Base-by-base conservation (phyloP, 768 basidiomycete species). In the Terana coerulea region DNA sequence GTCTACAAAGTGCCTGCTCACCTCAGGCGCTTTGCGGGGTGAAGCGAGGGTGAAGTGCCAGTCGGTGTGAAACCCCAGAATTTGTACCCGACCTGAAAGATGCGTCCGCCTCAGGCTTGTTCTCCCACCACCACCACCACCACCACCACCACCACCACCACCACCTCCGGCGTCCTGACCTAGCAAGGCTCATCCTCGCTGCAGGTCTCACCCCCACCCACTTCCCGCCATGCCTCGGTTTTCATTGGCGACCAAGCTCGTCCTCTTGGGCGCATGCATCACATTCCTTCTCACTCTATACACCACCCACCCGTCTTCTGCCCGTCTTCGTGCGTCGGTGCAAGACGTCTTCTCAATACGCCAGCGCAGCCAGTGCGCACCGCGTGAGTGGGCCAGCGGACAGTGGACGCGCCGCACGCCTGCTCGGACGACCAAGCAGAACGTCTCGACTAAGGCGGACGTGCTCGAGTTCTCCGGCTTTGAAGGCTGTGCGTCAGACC, bases 401-500 rank as follows among this genome's bases (percentile, higher is more conserved):
- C 33, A 62, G 12, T 83, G 81, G 81, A 59, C 60, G 14, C 64
- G 70, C 26, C 69, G 63, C n/a, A 65, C 70, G 7, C 67, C 69
- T 7, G 67, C 70, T 7, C 67, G 66, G 33, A 51, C 65, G 36
- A 57, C 53, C 36, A 37, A 47, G 26, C 40, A 55, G 7, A 28
- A 52, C n/a, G 73, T 80, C 66, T 67, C 68, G 2, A 47, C 58
- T 17, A 59, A 61, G 10, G 69, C 74, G 26, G 77, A 85, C 52
- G 75, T 73, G 6, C 64, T 81, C 39, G 61, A 53, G 3, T 77
- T 84, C 56, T 71, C 77, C n/a, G 82, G 82, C 5, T 75, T 83
- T 30, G 67, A 75, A 49, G 81, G 81, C 26, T 86, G 84, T 55
- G 83, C 84, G 17, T 78, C 78, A 57, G 75, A 77, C 49, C 72